phyloP scores from a whole-genome alignment of 2,329 filamentous ascomycete genomes.

The Sclerotinia minor region DNA sequence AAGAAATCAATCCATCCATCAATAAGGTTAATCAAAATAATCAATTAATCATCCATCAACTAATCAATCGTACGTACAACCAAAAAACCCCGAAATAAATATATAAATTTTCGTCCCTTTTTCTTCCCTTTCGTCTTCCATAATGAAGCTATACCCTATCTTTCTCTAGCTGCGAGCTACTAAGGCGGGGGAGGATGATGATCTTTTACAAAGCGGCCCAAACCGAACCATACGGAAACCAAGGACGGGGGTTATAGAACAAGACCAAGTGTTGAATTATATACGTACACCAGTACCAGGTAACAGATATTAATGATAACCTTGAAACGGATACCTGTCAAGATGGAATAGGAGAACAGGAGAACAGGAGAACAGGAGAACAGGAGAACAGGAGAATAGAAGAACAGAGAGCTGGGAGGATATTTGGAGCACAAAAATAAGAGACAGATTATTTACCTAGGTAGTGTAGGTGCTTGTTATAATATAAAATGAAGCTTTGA shows the following conservation, averaged over 20 bases:
- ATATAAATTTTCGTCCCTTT: not conserved
- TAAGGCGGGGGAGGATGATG: not conserved
- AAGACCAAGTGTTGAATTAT: not conserved
- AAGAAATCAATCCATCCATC: not conserved
- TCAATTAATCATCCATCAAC: too few relatives aligned
- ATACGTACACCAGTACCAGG: not conserved
- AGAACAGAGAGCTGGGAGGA: too few relatives aligned
- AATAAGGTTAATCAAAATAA: too few relatives aligned
- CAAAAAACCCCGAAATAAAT: not conserved
- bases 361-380: too few relatives aligned
- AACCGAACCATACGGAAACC: not conserved
- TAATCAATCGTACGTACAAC: not conserved
- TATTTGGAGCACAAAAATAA: not conserved
- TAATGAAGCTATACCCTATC: not conserved
- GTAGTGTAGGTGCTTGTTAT: not conserved
- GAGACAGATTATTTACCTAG: not conserved
- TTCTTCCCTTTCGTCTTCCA: not conserved
- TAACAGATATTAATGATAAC: not conserved
- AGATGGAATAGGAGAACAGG: too few relatives aligned
- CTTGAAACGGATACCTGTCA: too few relatives aligned
- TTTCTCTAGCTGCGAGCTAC: conserved; percentile 6
- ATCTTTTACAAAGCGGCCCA: conserved; percentile 13
- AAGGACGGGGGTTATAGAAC: not conserved
- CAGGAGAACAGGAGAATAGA: too few relatives aligned
- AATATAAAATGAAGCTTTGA: not conserved